These are phyloP conservation scores for Neonectria coccinea DNA, from an alignment of 2,329 filamentous ascomycete genomes.

Conservation along the genomic window DNA sequence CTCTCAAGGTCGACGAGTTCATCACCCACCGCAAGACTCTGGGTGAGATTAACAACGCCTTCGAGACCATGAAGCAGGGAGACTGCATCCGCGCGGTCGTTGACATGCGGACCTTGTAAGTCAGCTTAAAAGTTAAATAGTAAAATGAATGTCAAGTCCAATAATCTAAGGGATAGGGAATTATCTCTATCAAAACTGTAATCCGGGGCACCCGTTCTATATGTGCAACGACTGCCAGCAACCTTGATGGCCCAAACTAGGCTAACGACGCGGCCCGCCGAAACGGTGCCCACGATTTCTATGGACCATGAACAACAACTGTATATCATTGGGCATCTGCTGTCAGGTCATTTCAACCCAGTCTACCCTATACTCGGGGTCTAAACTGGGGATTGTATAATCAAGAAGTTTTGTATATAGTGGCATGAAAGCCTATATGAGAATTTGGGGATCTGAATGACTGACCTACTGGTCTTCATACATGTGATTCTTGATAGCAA, in stretches of 20 bases:
- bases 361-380: constrained; percentile 11
- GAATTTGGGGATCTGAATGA: neutral
- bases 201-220: constrained; percentile 20
- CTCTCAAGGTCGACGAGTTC: constrained; percentile 98
- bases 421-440: neutral
- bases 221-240: constrained; percentile 21
- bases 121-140: constrained; percentile 30
- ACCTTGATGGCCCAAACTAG: constrained; percentile 25
- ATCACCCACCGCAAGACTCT: constrained; percentile 95
- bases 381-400: constrained; percentile 3
- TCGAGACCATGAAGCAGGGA: constrained; percentile 93
- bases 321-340: constrained; percentile 8
- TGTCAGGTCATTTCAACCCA: neutral
- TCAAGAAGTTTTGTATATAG: constrained; percentile 8
- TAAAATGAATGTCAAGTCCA: constrained; percentile 26
- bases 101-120: constrained; percentile 63
- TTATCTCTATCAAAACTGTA: constrained; percentile 30
- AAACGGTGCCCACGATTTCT: constrained; percentile 2
- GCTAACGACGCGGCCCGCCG: constrained; percentile 15
- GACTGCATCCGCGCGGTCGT: constrained; percentile 98
- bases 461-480: neutral
- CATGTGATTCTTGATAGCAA: neutral
- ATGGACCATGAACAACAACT: constrained; percentile 5
- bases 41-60: constrained; percentile 87
- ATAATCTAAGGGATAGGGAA: constrained; percentile 30